Evolutionary conservation across 208 protist genomes (phyloP).

Genomic region (Trypanosoma scelopori): DNA sequence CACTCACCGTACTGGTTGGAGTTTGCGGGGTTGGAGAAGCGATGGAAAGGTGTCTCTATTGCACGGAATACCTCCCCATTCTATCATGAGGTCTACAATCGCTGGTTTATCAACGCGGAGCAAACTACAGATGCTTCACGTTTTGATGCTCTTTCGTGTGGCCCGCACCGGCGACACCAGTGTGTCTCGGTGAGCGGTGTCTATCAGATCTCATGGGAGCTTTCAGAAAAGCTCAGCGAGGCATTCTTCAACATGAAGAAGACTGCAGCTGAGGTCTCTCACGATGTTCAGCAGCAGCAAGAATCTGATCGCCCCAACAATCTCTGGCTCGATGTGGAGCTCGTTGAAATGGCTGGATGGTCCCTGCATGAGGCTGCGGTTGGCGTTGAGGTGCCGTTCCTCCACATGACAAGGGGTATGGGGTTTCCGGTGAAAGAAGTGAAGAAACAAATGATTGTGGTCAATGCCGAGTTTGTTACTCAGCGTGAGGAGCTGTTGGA

Average conservation of each 20-base stretch:
- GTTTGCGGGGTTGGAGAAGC: conserved; percentile 12
- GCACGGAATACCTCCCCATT: conserved; percentile 5
- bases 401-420: not conserved
- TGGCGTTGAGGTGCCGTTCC: conserved; percentile 14
- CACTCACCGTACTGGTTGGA: conserved; percentile 39
- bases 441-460: conserved; percentile 6
- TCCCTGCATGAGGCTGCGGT: conserved; percentile 14
- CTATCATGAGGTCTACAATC: conserved; percentile 2
- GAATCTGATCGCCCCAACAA: conserved; percentile 11
- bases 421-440: not conserved
- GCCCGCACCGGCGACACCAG: conserved; percentile 28
- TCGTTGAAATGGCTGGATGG: conserved; percentile 18
- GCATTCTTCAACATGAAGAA: conserved; percentile 17
- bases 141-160: conserved; percentile 36
- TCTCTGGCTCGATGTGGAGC: conserved; percentile 24
- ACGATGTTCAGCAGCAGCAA: not conserved
- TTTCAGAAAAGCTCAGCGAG: conserved; percentile 26
- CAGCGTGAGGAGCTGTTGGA: conserved; percentile 25
- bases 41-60: conserved; percentile 29
- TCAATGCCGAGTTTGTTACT: conserved; percentile 27
- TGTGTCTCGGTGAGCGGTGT: conserved; percentile 23
- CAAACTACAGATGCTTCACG: conserved; percentile 39
- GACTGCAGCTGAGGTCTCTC: not conserved
- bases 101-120: conserved; percentile 38
- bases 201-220: conserved; percentile 16